These are phyloP conservation scores for Scytalidium sp. DNA, from an alignment of 2,329 filamentous ascomycete species.

Conservation along the genomic window DNA sequence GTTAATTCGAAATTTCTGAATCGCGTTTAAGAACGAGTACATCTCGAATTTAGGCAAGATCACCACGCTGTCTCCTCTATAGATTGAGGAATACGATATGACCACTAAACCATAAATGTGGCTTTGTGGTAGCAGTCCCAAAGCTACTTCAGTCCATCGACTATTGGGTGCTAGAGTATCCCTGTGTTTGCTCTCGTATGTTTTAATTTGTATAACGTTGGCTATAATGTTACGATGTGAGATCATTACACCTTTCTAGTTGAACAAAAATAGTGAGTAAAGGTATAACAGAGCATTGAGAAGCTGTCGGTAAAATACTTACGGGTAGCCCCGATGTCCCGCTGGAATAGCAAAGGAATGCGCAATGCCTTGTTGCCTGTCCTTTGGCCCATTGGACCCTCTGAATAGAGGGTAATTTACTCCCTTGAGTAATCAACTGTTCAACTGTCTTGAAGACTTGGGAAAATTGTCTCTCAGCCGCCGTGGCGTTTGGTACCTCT, in stretches of 20 bases:
- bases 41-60: constrained; percentile 73
- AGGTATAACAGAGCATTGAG: neutral
- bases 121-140: constrained; percentile 73
- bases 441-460: constrained; percentile 57
- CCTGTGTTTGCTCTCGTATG: constrained; percentile 38
- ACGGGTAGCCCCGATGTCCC: constrained; percentile 79
- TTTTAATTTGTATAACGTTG: constrained; percentile 63
- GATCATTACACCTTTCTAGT: constrained; percentile 78
- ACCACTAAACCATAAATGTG: constrained; percentile 76
- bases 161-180: neutral
- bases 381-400: constrained; percentile 56
- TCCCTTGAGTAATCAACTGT: constrained; percentile 60
- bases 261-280: neutral
- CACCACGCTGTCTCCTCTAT: constrained; percentile 67
- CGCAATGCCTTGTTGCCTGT: constrained; percentile 62
- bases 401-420: constrained; percentile 46
- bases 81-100: constrained; percentile 59
- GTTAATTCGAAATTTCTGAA: constrained; percentile 65
- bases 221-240: constrained; percentile 77
- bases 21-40: constrained; percentile 53
- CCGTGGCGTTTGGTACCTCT: constrained; percentile 41
- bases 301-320: constrained; percentile 24
- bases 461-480: constrained; percentile 37
- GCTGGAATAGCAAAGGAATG: constrained; percentile 77
- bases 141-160: constrained; percentile 30